phyloP scores from a whole-genome alignment of 495 filamentous ascomycete species.

The Tuber microsphaerosporum region DNA sequence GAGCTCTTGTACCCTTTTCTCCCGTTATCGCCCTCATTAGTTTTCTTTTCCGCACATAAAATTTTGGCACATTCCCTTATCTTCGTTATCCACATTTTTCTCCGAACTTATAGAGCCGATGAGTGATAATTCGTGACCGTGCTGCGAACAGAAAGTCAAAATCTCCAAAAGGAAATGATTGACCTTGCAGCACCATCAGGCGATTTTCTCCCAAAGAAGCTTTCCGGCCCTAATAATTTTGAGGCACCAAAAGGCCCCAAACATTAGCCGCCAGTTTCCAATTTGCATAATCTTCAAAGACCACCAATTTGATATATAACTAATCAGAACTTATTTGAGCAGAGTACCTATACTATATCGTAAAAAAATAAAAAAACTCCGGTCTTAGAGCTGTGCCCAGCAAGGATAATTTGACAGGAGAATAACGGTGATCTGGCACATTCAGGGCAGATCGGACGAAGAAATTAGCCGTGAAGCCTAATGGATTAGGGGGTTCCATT shows the following conservation, averaged over 20 bases:
- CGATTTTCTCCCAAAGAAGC: neutral
- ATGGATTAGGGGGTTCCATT: neutral
- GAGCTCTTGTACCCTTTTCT: neutral
- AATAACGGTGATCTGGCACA: neutral
- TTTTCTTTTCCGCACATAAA: neutral
- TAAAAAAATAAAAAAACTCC: neutral
- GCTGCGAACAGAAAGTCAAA: neutral
- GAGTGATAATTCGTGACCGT: neutral
- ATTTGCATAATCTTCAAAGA: neutral
- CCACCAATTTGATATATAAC: neutral
- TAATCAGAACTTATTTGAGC: neutral
- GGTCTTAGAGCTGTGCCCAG: neutral
- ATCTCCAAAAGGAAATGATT: neutral
- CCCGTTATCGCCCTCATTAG: neutral
- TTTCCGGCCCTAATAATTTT: neutral
- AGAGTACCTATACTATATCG: neutral
- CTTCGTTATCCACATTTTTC: neutral
- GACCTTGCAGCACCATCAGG: neutral
- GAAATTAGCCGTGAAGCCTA: neutral
- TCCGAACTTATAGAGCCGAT: neutral
- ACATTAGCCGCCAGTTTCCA: neutral
- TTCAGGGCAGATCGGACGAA: neutral
- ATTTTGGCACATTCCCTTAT: neutral
- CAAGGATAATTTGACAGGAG: neutral
- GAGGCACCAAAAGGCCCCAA: neutral